Evolutionary conservation across 2,329 filamentous ascomycete species (phyloP).

Genomic region (Pseudocercospora ulei): DNA sequence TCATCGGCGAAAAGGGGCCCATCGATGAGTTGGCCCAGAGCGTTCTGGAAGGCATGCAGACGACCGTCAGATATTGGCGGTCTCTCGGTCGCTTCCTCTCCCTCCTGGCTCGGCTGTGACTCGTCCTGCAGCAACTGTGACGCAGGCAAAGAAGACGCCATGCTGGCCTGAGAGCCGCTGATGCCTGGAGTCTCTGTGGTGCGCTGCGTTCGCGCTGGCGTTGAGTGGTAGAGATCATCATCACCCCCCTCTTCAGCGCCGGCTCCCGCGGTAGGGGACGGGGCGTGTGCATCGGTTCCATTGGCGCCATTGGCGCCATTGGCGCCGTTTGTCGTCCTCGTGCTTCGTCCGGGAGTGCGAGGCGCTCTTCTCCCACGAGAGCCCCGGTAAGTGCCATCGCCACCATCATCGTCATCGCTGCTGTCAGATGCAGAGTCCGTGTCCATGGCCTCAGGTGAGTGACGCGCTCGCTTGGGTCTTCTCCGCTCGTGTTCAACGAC

Average conservation of each 20-base stretch:
- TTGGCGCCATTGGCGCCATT: constrained; percentile 25
- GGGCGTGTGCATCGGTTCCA: too few species aligned
- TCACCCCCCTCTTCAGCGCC: constrained; percentile 42
- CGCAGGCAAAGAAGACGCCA: constrained; percentile 68
- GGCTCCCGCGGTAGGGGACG: constrained; percentile 25
- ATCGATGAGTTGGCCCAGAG: constrained; percentile 73
- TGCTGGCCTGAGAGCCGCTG: constrained; percentile 49
- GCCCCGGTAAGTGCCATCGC: constrained; percentile 28
- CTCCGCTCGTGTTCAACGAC: constrained; percentile 67
- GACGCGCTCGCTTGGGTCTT: constrained; percentile 70
- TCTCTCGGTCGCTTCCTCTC: constrained; percentile 34
- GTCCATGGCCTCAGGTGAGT: constrained; percentile 46
- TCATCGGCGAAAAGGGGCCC: constrained; percentile 81
- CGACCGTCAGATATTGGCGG: constrained; percentile 52
- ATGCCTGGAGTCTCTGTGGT: constrained; percentile 35
- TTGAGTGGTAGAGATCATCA: constrained; percentile 46
- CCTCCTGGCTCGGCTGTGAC: constrained; percentile 40
- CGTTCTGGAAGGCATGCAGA: constrained; percentile 63
- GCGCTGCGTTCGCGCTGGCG: constrained; percentile 26
- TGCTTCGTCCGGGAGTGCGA: constrained; percentile 25
- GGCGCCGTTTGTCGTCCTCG: constrained; percentile 17
- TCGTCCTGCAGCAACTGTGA: constrained; percentile 56
- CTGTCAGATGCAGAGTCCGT: constrained; percentile 49
- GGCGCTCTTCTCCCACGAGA: constrained; percentile 23
- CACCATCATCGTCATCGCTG: constrained; percentile 52